Percentiles rank a stretch among this genome's conserved stretches.
Evolutionary conservation across 176 grass and related monocot genomes (phyloP).

Genomic region (Rhynchospora breviuscula): DNA sequence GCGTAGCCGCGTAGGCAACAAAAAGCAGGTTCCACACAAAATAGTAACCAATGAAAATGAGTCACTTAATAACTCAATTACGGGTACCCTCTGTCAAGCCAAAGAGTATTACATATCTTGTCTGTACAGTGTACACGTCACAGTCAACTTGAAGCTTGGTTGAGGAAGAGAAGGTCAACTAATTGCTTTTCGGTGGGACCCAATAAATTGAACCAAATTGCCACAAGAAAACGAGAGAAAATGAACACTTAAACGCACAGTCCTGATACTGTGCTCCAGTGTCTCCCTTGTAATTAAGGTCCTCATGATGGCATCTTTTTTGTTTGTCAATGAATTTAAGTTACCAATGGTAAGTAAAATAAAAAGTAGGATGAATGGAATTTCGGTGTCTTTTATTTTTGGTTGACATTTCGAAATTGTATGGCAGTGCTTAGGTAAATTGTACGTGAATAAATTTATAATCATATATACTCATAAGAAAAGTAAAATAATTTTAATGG

Average conservation of each 20-base stretch:
- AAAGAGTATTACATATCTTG: neutral
- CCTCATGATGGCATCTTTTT: neutral
- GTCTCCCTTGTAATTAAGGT: neutral
- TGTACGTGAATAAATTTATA: no score
- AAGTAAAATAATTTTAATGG: no score
- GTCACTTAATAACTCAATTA: neutral
- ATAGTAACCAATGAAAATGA: neutral
- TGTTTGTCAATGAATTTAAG: neutral
- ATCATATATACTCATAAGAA: no score
- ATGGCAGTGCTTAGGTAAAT: no score
- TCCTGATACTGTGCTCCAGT: neutral
- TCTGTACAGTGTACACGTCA: neutral
- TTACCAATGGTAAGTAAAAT: no score
- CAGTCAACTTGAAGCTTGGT: neutral
- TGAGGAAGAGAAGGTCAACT: neutral
- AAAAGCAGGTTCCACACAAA: neutral
- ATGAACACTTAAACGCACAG: neutral
- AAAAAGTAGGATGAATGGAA: no score
- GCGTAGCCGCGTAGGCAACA: neutral
- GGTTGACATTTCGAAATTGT: no score
- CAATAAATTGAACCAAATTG: neutral
- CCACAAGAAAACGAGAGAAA: neutral
- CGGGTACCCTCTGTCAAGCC: neutral
- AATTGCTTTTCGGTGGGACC: neutral
- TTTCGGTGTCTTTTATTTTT: no score